Conservation (phyloP, 148 eudicot genomes). For the Simmondsia chinensis region DNA sequence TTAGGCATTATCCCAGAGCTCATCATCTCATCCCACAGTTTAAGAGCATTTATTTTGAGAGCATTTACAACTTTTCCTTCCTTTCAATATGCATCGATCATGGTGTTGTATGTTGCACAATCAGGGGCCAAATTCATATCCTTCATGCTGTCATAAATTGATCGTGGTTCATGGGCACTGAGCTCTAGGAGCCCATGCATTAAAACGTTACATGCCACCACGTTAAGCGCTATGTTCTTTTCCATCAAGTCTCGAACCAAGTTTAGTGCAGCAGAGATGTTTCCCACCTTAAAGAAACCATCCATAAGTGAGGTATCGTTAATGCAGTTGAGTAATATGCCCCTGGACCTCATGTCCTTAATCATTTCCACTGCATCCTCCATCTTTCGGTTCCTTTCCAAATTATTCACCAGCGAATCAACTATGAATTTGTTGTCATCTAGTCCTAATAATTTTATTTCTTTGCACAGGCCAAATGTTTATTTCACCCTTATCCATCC, state of each 20-base stretch:
- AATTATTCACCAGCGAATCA: slow-evolving; percentile 53
- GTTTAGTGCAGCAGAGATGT: slow-evolving; percentile 63
- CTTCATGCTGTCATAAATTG: slow-evolving; percentile 48
- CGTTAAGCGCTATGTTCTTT: slow-evolving; percentile 52
- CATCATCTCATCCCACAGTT: slow-evolving; percentile 68
- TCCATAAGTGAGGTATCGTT: slow-evolving; percentile 86
- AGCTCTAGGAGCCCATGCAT: slow-evolving; percentile 57
- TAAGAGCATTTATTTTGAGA: no score
- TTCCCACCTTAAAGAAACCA: slow-evolving; percentile 66
- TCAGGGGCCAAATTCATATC: slow-evolving; percentile 57
- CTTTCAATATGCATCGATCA: slow-evolving; percentile 64
- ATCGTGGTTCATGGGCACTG: slow-evolving; percentile 49
- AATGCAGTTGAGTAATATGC: slow-evolving; percentile 46
- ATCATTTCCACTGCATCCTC: slow-evolving; percentile 55
- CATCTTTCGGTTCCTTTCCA: slow-evolving; percentile 50
- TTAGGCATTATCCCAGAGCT: slow-evolving; percentile 38
- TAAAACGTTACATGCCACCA: slow-evolving; percentile 62
- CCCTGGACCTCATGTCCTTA: slow-evolving; percentile 45
- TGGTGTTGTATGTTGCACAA: slow-evolving; percentile 66
- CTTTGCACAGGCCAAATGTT: slow-evolving; percentile 44
- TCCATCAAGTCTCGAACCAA: slow-evolving; percentile 58
- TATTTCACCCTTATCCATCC: slow-evolving; percentile 64
- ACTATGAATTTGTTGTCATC: slow-evolving; percentile 52
- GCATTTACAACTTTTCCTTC: slow-evolving; percentile 45
- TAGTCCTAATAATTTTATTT: slow-evolving; percentile 57